Base-by-base conservation (phyloP, 176 grass and related monocot species). In the Aegilops bicornis region DNA sequence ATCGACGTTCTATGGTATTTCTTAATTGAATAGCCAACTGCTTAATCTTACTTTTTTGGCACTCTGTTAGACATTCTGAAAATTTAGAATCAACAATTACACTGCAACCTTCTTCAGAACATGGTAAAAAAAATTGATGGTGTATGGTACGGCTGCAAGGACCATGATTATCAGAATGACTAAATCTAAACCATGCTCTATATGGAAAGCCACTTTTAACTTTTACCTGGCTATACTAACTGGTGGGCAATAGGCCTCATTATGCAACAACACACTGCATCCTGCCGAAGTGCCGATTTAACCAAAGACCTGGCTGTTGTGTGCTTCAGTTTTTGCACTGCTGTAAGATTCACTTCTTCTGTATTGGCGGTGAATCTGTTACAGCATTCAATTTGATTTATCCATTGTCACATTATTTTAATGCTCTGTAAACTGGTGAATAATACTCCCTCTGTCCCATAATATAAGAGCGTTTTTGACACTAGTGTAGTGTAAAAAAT, bases 71-170 rank as follows among this genome's bases (percentile, higher is more conserved):
- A 40, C 64, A 76, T 58, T 60, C 77, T 83, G 40, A 82, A 87
- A 89, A 50, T 85, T 32, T 58, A 76, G 27, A 79, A 39, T 78
- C 66, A 82, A 15, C 19, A 83, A 76, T 23, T 48, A 15, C 14
- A 37, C 20, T 88, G 45, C 61, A 14, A n/a, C 61, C 8, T 66
- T 71, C 33, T 83, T 79, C n/a, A 75, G 33, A 81, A 50, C 59
- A 59, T 20, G 4, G 20, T 39, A n/a, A n/a, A n/a, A n/a, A n/a
- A n/a, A 10, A n/a, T 58, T 81, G 48, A 62, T 81, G 76, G 59
- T 62, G n/a, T n/a, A n/a, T n/a, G n/a, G 69, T 73, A 61, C 22
- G 0, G 0, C 11, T 56, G 9, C 22, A 64, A 64, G 12, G 40
- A 63, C 13, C 13, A 0, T 39, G 54, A 48, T 78, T 11, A 30